A percentile compares a stretch with the other conserved stretches of the same genome.
Evolutionary conservation across 108 stramenopile genomes (phyloP).

Genomic region (Mediolabrus comicus): DNA sequence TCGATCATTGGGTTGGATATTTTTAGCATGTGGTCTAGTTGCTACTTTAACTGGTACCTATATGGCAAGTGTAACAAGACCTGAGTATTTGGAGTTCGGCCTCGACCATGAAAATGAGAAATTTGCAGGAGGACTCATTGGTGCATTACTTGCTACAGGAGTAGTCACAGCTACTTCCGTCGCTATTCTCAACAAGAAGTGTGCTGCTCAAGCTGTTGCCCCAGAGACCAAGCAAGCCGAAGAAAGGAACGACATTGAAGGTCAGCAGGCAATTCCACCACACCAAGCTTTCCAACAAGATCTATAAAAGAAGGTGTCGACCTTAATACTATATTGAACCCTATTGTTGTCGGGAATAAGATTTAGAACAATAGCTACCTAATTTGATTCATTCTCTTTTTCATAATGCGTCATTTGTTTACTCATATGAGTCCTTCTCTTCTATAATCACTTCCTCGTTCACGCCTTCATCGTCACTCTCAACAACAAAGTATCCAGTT

Average conservation of each 20-base stretch:
- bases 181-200: neutral
- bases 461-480: slow-evolving; percentile 30
- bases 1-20: neutral
- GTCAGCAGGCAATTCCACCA: no score
- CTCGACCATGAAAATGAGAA: slow-evolving; percentile 3
- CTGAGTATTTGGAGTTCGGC: neutral
- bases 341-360: no score
- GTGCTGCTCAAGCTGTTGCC: neutral
- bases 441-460: slow-evolving; percentile 35
- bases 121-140: slow-evolving; percentile 7
- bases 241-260: no score
- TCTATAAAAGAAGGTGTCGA: no score
- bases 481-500: slow-evolving; percentile 43
- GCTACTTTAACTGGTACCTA: slow-evolving; percentile 9
- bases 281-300: no score
- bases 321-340: no score
- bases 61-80: neutral
- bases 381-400: no score
- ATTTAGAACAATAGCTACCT: no score
- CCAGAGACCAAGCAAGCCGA: neutral
- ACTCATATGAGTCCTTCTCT: slow-evolving; percentile 37
- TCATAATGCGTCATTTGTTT: no score
- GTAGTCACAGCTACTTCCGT: slow-evolving; percentile 1
- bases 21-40: neutral
- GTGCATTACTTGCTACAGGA: neutral